Base-by-base conservation (phyloP, 495 filamentous ascomycete genomes). In the Penicillium verhagenii region DNA sequence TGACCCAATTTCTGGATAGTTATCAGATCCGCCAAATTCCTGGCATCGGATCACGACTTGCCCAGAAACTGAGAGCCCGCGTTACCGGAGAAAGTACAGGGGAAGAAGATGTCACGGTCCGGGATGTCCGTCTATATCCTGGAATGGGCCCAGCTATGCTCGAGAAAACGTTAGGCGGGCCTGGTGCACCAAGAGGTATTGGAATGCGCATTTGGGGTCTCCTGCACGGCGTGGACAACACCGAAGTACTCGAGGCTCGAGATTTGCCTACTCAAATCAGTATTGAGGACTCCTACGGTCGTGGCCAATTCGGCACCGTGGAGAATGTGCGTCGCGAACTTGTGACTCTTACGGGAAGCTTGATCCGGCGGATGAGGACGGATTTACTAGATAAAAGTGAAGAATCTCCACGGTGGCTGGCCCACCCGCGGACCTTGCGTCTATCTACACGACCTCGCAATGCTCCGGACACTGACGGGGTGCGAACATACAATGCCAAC, bases 201-300 rank as follows among this genome's bases (percentile, higher is more conserved):
- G 89, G 88, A 0, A 57, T 61, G 35, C 86, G 83, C 55, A 72
- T 96, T 76, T 82, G 94, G 83, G 62, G 84, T 74, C 75, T 97
- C 80, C 79, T 98, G 79, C 86, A 96, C 85, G 72, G 76, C 29
- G 72, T 78, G 46, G 79, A 81, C 52, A 70, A 73, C 50, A 74
- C 80, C 7, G 84, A 88, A 38, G 91, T 97, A 16, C 78, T 81
- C 18, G 79, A 85, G 56, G 88, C 86, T 2, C 81, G 83, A 58
- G 83, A 83, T 35, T 68, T 96, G 13, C 93, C 93, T 1, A 84
- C 83, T 11, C 92, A 96, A 67, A 96, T 97, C 66, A 92, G 89
- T 69, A 95, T 97, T 55, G 93, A 97, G 65, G 91, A 97, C 66
- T 90, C 89, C 5, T 97, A 94, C 65, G 76, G 78, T 50, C 81